Evolutionary conservation across 768 basidiomycete species (phyloP), one percentile per base, ranked within the genome.

Genomic region (Kwoniella botswanensis): DNA sequence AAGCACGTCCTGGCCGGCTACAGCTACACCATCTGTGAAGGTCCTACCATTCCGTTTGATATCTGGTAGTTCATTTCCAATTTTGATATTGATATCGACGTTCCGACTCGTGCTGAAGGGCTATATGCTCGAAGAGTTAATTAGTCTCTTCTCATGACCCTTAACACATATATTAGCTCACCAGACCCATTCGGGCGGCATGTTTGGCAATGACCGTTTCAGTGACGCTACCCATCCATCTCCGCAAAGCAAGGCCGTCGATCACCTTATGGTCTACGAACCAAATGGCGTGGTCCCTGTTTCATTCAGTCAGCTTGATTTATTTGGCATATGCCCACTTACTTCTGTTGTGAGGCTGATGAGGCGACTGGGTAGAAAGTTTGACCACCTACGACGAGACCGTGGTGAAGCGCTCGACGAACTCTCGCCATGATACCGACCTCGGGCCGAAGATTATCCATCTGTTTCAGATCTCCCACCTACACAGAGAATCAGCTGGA

Each of bases 271-370:
- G 69, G 41, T 76, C 56, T 52, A 83, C 75, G 67, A 83, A 83
- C 82, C 82, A 83, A 7, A 82, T 77, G 1, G 81, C 76, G 58
- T 80, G 79, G n/a, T 83, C 81, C 63, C 82, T 81, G 64, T 35
- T 43, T 13, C 18, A n/a, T 1, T 2, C 22, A 21, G 59, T 69
- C 65, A 76, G 59, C 43, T 26, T 58, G 11, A 50, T 2, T 10
- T 2, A 6, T 15, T 50, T 22, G 10, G 43, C 12, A 9, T 7
- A 10, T 50, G 15, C 4, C 10, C 46, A 70, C 78, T 55, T 54
- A 83, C 78, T 80, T 82, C 50, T 80, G 79, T 58, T 83, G 82
- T 15, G 80, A 81, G 1, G 80, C 75, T 13, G 81, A 79, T 17
- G 80, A 80, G 1, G 82, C 82, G 1, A 83, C 80, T 12, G 80